phyloP scores from a whole-genome alignment of 2,329 filamentous ascomycete genomes.

The Chlorencoelia australis region DNA sequence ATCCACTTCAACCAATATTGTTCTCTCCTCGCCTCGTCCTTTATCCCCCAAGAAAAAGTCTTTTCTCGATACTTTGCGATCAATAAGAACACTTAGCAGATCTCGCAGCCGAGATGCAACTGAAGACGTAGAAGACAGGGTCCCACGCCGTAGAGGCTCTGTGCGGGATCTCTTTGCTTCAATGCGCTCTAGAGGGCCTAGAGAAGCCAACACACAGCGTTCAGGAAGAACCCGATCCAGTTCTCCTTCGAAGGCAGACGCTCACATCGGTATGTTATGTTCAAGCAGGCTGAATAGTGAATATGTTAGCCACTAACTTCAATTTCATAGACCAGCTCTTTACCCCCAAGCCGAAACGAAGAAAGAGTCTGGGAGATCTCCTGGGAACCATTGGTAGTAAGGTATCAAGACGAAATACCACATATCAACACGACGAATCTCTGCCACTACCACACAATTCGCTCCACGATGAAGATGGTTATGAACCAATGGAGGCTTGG shows the following conservation, averaged over 20 bases:
- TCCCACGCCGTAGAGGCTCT: constrained; percentile 8
- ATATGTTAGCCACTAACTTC: no score
- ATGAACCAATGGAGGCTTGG: no score
- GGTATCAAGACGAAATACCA: constrained; percentile 5
- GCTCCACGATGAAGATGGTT: no score
- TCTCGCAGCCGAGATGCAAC: no score
- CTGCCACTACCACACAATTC: no score
- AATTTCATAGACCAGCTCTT: neutral
- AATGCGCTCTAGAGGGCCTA: neutral
- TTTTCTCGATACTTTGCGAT: no score
- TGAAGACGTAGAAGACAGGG: neutral
- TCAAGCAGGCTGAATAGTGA: no score
- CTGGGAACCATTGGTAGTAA: constrained; percentile 16
- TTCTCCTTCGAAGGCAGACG: constrained; percentile 7
- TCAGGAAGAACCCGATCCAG: constrained; percentile 5
- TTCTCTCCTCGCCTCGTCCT: no score
- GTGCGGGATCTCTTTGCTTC: constrained; percentile 13
- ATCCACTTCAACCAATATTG: no score
- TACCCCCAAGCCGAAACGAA: constrained; percentile 6
- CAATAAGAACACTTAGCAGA: no score
- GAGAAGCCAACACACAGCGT: neutral
- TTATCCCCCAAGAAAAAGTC: no score
- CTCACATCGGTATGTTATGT: neutral
- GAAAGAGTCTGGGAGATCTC: constrained; percentile 20
- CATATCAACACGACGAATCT: neutral